Base-by-base conservation (phyloP, 257 asterid species). In the Penstemon davidsonii region DNA sequence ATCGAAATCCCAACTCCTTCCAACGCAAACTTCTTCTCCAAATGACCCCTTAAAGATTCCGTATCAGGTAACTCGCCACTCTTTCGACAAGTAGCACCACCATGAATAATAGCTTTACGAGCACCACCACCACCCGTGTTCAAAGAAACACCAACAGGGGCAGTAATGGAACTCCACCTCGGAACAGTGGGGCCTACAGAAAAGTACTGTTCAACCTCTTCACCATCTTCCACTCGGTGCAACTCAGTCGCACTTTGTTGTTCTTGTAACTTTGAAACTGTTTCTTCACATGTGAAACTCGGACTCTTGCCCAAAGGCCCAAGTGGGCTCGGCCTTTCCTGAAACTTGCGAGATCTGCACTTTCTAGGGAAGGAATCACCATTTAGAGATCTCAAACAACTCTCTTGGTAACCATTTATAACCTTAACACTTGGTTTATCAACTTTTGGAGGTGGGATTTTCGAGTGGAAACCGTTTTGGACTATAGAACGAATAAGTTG, bases 211-310 rank as follows among this genome's bases (percentile, higher is more conserved):
- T 94, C 97, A 9, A 91, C 96, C 75, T 94, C 99, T 65, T 94
- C 99, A n/a, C 97, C 96, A 3, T 88, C 96, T 77, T 91, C 97
- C 6, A 82, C 93, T 3, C 94, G 89, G 63, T 77, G 85, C 78
- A 89, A 59, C 63, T 92, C 98, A 2, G 92, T 84, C 25, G 82
- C 91, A 78, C 93, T 87, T 65, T 78, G 93, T 66, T 91, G 96
- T 67, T 87, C 96, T 63, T 81, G 94, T 15, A 80, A 68, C 60
- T 85, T 82, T 7, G 80, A 77, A 8, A 72, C 76, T 6, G 91
- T 82, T 77, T 89, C 96, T 54, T 92, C 92, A 61, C 83, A 76
- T 0, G 80, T 82, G 61, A 71, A 7, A 66, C 82, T 81, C 3
- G 88, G 89, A 79, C 90, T 86, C 81, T 88, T 90, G 3, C 98